Evolutionary conservation across 2,329 filamentous ascomycete species (phyloP), one percentile per base, ranked within the genome.

Genomic region (Cordyceps fumosorosea): DNA sequence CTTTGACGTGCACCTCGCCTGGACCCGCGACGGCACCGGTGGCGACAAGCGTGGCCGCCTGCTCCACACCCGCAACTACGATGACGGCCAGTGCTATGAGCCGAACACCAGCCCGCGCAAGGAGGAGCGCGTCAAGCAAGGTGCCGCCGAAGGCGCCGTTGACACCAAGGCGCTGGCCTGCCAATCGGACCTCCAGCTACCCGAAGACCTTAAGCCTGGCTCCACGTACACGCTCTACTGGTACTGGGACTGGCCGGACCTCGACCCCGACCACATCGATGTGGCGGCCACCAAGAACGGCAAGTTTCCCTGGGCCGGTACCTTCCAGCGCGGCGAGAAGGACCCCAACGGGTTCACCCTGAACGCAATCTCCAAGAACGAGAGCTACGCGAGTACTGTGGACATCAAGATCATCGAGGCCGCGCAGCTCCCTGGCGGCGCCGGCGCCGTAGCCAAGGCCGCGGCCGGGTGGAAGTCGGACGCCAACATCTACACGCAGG

Each of bases 191-290:
- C 78, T 97, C 54, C 81, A 87, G 69, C 78, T 99, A 16, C 95
- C 95, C 0, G 71, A 78, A 5, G 83, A 89, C 67, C 78, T 85
- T 53, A 74, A 81, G n/a, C 73, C 79, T 11, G 85, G 86, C 51
- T 83, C 86, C 34, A 81, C 82, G 32, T 90, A 93, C 73, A 93
- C 91, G 3, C 76, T 96, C 57, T 96, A 96, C 80, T 98, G 93
- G 93, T 88, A 97, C 52, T 98, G 95, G 95, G 89, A 96, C 74
- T 99, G 92, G 91, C 88, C 89, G 3, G 87, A 84, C 16, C 78
- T 85, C 70, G 75, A 77, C 68, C 68, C 69, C 45, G 74, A 72
- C 65, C 74, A 70, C 66, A 75, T 73, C 64, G 74, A 82, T 66
- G 67, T 75, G 42, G 71, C 74, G 18, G 71, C 69, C 22, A 77